Evolutionary conservation across 1,284 basidiomycete species (phyloP).

Genomic region (Pseudozyma tsukubaensis): DNA sequence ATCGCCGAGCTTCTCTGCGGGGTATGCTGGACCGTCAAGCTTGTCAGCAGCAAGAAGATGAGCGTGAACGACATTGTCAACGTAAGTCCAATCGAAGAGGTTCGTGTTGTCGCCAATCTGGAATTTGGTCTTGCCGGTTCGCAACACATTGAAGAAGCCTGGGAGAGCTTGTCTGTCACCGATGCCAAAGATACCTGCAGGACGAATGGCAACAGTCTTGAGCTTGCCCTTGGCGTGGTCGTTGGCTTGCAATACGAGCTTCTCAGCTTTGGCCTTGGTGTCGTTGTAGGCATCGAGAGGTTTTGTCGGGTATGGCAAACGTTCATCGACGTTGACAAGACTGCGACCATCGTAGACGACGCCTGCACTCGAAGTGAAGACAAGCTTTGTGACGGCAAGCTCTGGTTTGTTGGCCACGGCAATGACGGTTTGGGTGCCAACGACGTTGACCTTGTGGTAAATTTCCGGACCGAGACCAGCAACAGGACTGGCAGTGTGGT

Average conservation of each 20-base stretch:
- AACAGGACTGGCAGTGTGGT: conserved; percentile 92
- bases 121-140: conserved; percentile 83
- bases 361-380: conserved; percentile 94
- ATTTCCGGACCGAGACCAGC: conserved; percentile 77
- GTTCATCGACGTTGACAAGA: conserved; percentile 89
- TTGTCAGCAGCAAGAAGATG: conserved; percentile 93
- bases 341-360: conserved; percentile 88
- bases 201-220: conserved; percentile 88
- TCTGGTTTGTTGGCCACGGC: conserved; percentile 75
- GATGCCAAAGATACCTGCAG: conserved; percentile 96
- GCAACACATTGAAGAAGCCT: conserved; percentile 83
- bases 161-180: conserved; percentile 89
- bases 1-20: conserved; percentile 65
- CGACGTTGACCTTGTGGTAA: conserved; percentile 93
- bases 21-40: conserved; percentile 70
- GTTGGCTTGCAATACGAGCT: conserved; percentile 85
- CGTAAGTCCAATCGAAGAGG: conserved; percentile 97
- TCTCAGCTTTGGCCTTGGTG: conserved; percentile 93
- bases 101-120: conserved; percentile 95
- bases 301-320: conserved; percentile 79
- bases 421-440: conserved; percentile 88
- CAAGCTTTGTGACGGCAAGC: conserved; percentile 81
- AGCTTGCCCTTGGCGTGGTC: conserved; percentile 77
- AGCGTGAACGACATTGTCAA: conserved; percentile 93
- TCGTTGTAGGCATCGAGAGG: conserved; percentile 93